Evolutionary conservation across 495 filamentous ascomycete genomes (phyloP), one percentile per base, ranked within the genome.

Genomic region (Ramalina intermedia): DNA sequence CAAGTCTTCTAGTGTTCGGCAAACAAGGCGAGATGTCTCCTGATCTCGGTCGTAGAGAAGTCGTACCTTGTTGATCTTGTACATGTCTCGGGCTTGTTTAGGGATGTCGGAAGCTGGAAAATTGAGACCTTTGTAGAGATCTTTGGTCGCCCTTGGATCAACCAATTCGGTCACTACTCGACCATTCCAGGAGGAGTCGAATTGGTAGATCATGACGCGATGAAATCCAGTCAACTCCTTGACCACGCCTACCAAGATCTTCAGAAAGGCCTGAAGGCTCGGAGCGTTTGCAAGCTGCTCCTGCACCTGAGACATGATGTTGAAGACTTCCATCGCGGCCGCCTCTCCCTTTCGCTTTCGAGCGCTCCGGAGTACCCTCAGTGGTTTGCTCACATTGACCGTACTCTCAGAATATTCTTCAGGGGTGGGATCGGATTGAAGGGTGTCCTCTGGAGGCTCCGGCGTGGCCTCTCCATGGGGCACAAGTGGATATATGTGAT

Each of bases 41-140:
- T 74, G 75, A 36, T 86, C 82, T 49, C 84, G 69, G 53, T 89
- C 82, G 59, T 89, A 89, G 12, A 88, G 69, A 16, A 89, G 63
- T 9, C 84, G 78, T 6, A 87, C 83, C 63, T 80, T 89, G 72
- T 77, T 94, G 66, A 82, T 63, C 66, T 83, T 78, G 71, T 91
- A 82, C 41, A 93, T 67, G 56, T 89, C 83, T 37, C 85, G 74
- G 13, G 85, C 85, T 63, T 90, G 89, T 53, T 80, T 84, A 6
- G 87, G 87, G 33, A 95, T 95, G 61, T 95, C 90, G 7, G 86
- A 82, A 7, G 88, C 87, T 0, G 89, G 89, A 53, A 96, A 95
- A 63, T 93, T 80, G 16, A 95, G 71, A 7, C 87, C 88, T 58
- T 90, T 86, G 67, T 87, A 96, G 0, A 94, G 70, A 61, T 94